Evolutionary conservation across 495 filamentous ascomycete species (phyloP).

Genomic region (Antarctomyces pellizariae): DNA sequence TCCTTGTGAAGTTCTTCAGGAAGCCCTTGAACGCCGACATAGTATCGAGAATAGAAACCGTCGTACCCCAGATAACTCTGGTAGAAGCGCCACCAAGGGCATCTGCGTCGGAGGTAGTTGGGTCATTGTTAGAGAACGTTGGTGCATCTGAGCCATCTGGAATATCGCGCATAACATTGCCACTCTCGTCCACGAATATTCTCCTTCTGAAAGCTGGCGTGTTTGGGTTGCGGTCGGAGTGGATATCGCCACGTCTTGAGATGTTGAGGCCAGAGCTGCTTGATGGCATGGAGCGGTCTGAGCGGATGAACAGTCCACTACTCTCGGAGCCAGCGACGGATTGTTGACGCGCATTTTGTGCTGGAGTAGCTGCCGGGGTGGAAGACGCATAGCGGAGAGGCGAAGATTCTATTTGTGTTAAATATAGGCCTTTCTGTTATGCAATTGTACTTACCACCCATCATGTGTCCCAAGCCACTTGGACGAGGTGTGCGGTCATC

Average conservation of each 20-base stretch:
- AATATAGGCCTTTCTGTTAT: background rate
- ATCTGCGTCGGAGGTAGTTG: conserved; percentile 78
- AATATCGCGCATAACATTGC: conserved; percentile 37
- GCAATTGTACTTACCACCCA: conserved; percentile 38
- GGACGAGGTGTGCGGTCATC: conserved; percentile 55
- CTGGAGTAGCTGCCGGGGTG: conserved; percentile 72
- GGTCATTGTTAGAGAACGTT: conserved; percentile 72
- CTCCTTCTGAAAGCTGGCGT: conserved; percentile 39
- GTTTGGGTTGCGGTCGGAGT: conserved; percentile 49
- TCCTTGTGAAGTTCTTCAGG: conserved; percentile 65
- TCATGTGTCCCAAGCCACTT: conserved; percentile 20
- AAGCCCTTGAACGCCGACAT: conserved; percentile 77
- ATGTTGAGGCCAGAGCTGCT: conserved; percentile 19
- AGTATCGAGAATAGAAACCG: conserved; percentile 78
- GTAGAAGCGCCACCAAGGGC: conserved; percentile 58
- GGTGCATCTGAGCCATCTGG: conserved; percentile 46
- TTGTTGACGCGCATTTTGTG: conserved; percentile 31
- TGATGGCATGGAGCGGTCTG: conserved; percentile 27
- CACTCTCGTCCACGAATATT: conserved; percentile 63
- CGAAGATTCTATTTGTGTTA: conserved; percentile 43
- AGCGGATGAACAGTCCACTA: conserved; percentile 66
- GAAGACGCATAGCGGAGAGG: conserved; percentile 73
- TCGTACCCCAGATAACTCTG: conserved; percentile 90
- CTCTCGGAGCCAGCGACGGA: conserved; percentile 52
- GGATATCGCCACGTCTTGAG: conserved; percentile 58